phyloP scores from a whole-genome alignment of 2,329 filamentous ascomycete genomes.

The Huntiella bhutanensis region DNA sequence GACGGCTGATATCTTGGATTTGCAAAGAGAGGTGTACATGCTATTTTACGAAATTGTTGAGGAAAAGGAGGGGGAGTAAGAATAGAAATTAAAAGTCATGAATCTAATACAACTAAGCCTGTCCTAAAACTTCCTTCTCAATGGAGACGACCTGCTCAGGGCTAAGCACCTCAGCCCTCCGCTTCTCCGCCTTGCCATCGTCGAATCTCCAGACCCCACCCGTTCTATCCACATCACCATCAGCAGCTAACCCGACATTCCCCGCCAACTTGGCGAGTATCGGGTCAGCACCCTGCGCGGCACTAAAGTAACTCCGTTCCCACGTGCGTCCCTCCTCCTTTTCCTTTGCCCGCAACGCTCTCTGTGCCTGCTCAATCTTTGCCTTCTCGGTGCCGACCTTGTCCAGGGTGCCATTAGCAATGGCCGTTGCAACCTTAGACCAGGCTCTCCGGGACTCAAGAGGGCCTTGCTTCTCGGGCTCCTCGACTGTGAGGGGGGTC shows the following conservation, averaged over 20 bases:
- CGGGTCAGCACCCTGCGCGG: slow-evolving; percentile 25
- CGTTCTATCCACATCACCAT: slow-evolving; percentile 40
- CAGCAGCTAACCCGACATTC: slow-evolving; percentile 26
- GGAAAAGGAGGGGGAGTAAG: not conserved
- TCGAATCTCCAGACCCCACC: slow-evolving; percentile 43
- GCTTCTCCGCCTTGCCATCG: slow-evolving; percentile 23
- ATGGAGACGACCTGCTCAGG: slow-evolving; percentile 24
- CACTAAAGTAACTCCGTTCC: slow-evolving; percentile 68
- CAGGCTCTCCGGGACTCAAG: slow-evolving; percentile 79
- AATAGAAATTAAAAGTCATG: not conserved
- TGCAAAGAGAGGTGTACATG: slow-evolving; percentile 92
- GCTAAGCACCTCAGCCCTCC: slow-evolving; percentile 17
- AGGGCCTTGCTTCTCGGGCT: slow-evolving; percentile 62
- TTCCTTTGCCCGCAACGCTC: slow-evolving; percentile 53
- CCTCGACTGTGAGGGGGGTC: slow-evolving; percentile 51
- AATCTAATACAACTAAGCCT: not conserved
- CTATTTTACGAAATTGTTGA: slow-evolving; percentile 59
- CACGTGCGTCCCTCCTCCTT: slow-evolving; percentile 56
- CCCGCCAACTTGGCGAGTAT: slow-evolving; percentile 27
- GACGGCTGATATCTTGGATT: slow-evolving; percentile 72
- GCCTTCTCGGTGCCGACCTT: slow-evolving; percentile 59
- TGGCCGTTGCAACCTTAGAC: slow-evolving; percentile 60
- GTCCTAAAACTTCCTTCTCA: slow-evolving; percentile 26
- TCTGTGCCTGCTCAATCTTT: slow-evolving; percentile 78
- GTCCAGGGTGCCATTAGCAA: slow-evolving; percentile 70